Evolutionary conservation across 192 early-diverging fungal species (phyloP).

Genomic region (Podila clonocystis): DNA sequence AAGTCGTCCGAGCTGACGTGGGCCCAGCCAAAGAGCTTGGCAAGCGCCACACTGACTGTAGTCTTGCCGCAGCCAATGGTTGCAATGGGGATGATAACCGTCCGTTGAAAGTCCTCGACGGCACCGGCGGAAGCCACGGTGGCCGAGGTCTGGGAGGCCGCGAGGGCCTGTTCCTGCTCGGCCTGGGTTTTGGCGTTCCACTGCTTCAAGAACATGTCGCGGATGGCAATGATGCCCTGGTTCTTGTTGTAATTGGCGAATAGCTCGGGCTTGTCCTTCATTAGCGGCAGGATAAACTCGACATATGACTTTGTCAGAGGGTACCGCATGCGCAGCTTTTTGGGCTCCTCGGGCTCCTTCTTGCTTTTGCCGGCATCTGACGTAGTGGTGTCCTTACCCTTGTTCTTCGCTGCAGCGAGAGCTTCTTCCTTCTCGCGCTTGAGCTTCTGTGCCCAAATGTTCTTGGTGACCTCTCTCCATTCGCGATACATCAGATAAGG

Average conservation of each 20-base stretch:
- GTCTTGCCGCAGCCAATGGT: slow-evolving; percentile 85
- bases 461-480: slow-evolving; percentile 93
- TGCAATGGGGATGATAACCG: slow-evolving; percentile 77
- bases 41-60: slow-evolving; percentile 63
- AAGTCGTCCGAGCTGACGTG: slow-evolving; percentile 90
- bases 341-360: background rate
- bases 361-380: background rate
- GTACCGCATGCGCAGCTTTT: slow-evolving; percentile 54
- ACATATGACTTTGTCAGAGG: slow-evolving; percentile 76
- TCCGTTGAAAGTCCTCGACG: slow-evolving; percentile 44
- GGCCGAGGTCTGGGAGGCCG: background rate
- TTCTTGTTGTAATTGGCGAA: slow-evolving; percentile 74
- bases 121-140: background rate
- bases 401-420: background rate
- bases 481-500: slow-evolving; percentile 96
- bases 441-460: slow-evolving; percentile 49
- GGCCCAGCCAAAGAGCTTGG: slow-evolving; percentile 70
- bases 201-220: slow-evolving; percentile 80
- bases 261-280: slow-evolving; percentile 67
- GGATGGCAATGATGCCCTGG: slow-evolving; percentile 84
- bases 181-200: slow-evolving; percentile 49
- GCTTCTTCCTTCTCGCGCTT: slow-evolving; percentile 32
- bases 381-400: slow-evolving; percentile 17
- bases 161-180: slow-evolving; percentile 15
- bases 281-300: slow-evolving; percentile 75